Evolutionary conservation across 352 stramenopile species (phyloP).

Genomic region (Globisporangium canariense): DNA sequence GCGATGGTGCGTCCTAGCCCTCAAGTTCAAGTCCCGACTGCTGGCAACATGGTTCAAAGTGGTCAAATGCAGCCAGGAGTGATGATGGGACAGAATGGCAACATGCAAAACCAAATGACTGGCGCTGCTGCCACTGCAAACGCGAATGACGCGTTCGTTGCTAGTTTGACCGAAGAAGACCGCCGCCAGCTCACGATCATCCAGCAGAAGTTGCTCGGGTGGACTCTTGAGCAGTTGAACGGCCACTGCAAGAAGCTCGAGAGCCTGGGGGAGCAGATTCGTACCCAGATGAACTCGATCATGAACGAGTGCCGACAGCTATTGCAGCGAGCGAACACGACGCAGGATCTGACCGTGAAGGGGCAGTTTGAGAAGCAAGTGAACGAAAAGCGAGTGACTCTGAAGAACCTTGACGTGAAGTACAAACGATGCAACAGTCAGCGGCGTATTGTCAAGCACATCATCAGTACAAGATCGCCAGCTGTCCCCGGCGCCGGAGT

Average conservation of each 20-base stretch:
- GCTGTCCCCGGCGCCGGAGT: neutral
- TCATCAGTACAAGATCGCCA: conserved; percentile 49
- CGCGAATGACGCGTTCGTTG: conserved; percentile 23
- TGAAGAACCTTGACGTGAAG: conserved; percentile 77
- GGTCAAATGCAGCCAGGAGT: conserved; percentile 1
- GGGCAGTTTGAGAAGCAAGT: conserved; percentile 66
- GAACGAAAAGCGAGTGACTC: conserved; percentile 59
- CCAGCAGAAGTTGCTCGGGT: conserved; percentile 64
- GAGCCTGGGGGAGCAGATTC: conserved; percentile 75
- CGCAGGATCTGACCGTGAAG: conserved; percentile 57
- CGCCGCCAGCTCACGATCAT: conserved; percentile 69
- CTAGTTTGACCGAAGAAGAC: conserved; percentile 63
- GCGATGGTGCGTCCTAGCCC: conserved; percentile 1
- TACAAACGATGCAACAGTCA: conserved; percentile 80
- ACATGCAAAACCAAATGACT: neutral
- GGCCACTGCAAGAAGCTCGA: conserved; percentile 80
- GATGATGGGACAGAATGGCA: neutral
- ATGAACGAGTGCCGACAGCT: conserved; percentile 83
- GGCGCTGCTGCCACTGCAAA: conserved; percentile 1
- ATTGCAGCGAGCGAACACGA: conserved; percentile 71
- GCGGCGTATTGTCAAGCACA: conserved; percentile 77
- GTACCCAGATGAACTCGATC: conserved; percentile 73
- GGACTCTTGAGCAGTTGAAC: conserved; percentile 71
- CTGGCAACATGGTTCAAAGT: neutral
- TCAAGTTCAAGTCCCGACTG: neutral